Evolutionary conservation across 1,284 basidiomycete genomes (phyloP), one percentile per base, ranked within the genome.

Genomic region (Bondarzewia mesenterica): DNA sequence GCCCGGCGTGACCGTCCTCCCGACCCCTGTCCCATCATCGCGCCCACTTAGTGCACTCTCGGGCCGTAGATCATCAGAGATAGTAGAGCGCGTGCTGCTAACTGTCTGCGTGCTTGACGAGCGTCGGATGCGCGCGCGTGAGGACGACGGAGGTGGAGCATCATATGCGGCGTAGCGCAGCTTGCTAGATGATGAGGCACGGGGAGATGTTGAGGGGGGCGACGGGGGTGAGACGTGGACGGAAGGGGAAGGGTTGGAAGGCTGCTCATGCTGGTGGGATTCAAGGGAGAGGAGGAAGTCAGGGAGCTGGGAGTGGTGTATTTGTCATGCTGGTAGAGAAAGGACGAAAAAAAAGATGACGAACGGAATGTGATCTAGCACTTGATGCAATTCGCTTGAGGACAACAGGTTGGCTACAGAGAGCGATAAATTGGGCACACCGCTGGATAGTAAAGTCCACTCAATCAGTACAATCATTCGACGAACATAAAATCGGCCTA

Each of bases 141-240:
- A 12, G 23, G 69, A 66, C 4, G 69, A 63, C 18, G 70, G 65
- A 44, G 68, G 70, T 8, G 85, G 84, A 1, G 76, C 58, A 32
- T 80, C 84, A 59, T 89, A 89, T 20, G 86, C 81, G 10, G 74
- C 68, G 57, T 89, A 89, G 55, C 82, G 75, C 42, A 89, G 65
- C 58, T 78, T 78, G 40, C 60, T 58, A 37, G 65, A 63, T 6
- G 65, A 60, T 14, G 66, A 61, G 54, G 40, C 42, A 53, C 39
- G 12, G 42, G 57, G 37, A 18, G 48, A 26, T 14, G 50, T 62
- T 46, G 53, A 60, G 47, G 47, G 50, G 25, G 52, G 50, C 16
- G 59, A 48, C 32, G 54, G 48, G 44, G 53, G 44, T n/a, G 45
- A n/a, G 45, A 49, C 15, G 18, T 43, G 26, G 35, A 29, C 15